These are phyloP conservation scores for Emmonsiellopsis sp. DNA, from an alignment of 2,329 filamentous ascomycete species.

Conservation along the genomic window DNA sequence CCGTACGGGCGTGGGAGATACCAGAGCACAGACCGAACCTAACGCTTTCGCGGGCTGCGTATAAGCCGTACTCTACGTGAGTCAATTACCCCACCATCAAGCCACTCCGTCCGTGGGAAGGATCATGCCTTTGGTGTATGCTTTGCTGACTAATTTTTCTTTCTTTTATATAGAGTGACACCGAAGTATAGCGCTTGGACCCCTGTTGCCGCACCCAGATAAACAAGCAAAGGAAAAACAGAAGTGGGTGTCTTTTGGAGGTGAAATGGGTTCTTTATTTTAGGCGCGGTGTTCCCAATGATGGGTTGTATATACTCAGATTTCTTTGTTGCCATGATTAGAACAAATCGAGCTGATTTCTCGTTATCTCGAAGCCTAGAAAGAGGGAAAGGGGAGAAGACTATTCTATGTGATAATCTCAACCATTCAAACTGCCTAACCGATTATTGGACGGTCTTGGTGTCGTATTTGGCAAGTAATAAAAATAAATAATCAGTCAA, in stretches of 20 bases:
- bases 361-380: too few species aligned
- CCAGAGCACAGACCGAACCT: slow-evolving; percentile 62
- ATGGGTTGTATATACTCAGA: background rate
- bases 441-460: background rate
- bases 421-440: background rate
- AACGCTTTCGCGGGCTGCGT: slow-evolving; percentile 69
- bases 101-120: background rate
- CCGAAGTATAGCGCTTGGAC: slow-evolving; percentile 25
- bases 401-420: background rate
- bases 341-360: too few species aligned
- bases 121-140: background rate
- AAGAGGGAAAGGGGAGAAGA: too few species aligned
- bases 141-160: background rate
- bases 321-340: background rate
- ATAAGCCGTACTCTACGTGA: slow-evolving; percentile 91
- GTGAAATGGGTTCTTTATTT: too few species aligned
- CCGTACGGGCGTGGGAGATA: slow-evolving; percentile 66
- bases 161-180: slow-evolving; percentile 19
- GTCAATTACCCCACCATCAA: slow-evolving; percentile 30
- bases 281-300: background rate
- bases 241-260: too few species aligned
- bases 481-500: background rate
- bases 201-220: slow-evolving; percentile 22
- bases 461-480: background rate
- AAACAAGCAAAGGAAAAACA: background rate